These are phyloP conservation scores for Poterioochromonas sp. DNA, from an alignment of 352 stramenopile genomes.

Conservation along the genomic window DNA sequence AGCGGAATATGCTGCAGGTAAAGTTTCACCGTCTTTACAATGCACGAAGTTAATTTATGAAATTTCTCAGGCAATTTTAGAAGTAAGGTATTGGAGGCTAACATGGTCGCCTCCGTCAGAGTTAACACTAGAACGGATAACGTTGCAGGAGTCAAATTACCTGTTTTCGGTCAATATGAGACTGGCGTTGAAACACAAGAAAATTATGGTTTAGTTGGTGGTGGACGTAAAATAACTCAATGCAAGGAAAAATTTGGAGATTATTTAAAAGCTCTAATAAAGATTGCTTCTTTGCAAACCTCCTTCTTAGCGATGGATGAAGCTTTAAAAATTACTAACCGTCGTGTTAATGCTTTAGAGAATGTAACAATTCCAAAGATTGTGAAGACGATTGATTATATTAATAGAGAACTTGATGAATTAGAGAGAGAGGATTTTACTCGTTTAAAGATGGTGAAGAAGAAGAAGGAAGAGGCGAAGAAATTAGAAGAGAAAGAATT, in stretches of 20 bases:
- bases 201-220: conserved; percentile 85
- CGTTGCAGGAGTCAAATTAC: conserved; percentile 96
- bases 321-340: conserved; percentile 94
- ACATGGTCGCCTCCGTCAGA: conserved; percentile 84
- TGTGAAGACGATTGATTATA: conserved; percentile 91
- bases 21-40: conserved; percentile 46
- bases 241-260: conserved; percentile 66
- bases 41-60: too few relatives aligned
- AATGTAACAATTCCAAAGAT: conserved; percentile 98
- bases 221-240: conserved; percentile 93
- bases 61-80: neutral
- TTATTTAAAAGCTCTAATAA: conserved; percentile 65
- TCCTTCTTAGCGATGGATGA: conserved; percentile 98
- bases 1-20: conserved; percentile 92
- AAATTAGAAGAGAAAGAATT: conserved; percentile 50
- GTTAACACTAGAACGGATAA: conserved; percentile 96
- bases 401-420: conserved; percentile 92
- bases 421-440: conserved; percentile 92
- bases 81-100: conserved; percentile 85
- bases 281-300: conserved; percentile 77
- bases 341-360: conserved; percentile 96
- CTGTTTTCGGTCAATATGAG: conserved; percentile 93
- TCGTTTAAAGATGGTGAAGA: conserved; percentile 93
- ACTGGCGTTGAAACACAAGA: conserved; percentile 82
- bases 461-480: conserved; percentile 85